These are phyloP conservation scores for Tylopilus sp. DNA, from an alignment of 768 basidiomycete genomes.

Conservation along the genomic window DNA sequence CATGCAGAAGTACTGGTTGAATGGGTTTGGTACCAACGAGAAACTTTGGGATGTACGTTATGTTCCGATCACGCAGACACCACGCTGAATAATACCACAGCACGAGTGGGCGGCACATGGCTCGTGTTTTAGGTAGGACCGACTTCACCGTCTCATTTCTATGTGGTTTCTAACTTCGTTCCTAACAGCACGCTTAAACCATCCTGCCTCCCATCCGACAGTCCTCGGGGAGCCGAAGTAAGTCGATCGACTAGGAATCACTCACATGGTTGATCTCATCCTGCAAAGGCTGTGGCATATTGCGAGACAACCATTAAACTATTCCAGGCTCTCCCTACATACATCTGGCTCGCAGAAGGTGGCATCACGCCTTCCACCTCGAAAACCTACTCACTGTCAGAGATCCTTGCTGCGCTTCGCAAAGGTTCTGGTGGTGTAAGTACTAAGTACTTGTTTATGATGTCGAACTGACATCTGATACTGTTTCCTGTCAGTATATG, in stretches of 20 bases:
- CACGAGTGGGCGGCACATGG: slow-evolving; percentile 75
- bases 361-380: slow-evolving; percentile 69
- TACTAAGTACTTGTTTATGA: neutral
- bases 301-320: slow-evolving; percentile 56
- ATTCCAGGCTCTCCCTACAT: slow-evolving; percentile 71
- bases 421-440: slow-evolving; percentile 47
- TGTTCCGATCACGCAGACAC: neutral
- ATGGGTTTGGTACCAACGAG: slow-evolving; percentile 56
- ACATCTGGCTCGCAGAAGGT: slow-evolving; percentile 62
- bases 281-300: slow-evolving; percentile 58
- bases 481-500: slow-evolving; percentile 36
- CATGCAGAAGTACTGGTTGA: slow-evolving; percentile 64
- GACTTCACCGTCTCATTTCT: neutral
- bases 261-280: neutral
- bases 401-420: slow-evolving; percentile 53
- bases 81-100: slow-evolving; percentile 29
- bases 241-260: neutral
- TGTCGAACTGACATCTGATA: neutral
- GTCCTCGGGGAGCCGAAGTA: slow-evolving; percentile 59
- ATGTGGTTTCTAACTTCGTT: neutral
- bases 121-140: slow-evolving; percentile 41
- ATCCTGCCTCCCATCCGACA: slow-evolving; percentile 58
- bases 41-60: slow-evolving; percentile 63
- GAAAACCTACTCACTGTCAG: slow-evolving; percentile 54
- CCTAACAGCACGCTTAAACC: slow-evolving; percentile 51